These are phyloP conservation scores for Clavispora asparagi DNA, from an alignment of 805 yeast species.

Conservation along the genomic window DNA sequence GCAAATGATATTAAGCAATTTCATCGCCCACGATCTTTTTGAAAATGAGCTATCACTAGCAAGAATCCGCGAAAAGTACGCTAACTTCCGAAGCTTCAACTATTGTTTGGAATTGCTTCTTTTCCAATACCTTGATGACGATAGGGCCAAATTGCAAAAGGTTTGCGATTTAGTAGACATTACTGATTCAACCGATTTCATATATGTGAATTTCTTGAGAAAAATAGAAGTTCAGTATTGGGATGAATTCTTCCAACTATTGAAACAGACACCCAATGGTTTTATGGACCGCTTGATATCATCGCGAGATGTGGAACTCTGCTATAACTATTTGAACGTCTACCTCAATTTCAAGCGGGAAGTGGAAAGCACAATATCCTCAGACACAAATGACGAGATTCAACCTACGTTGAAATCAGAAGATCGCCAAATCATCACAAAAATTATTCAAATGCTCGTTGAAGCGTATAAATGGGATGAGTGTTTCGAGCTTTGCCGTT, in stretches of 20 bases:
- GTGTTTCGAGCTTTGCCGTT: conserved; percentile 51
- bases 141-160: conserved; percentile 1
- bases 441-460: conserved; percentile 40
- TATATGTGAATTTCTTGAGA: conserved; percentile 52
- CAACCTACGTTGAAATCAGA: conserved; percentile 9
- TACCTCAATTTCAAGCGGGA: conserved; percentile 47
- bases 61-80: conserved; percentile 31
- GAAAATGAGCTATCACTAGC: conserved; percentile 12
- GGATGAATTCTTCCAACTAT: conserved; percentile 41
- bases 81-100: conserved; percentile 37
- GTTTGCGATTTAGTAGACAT: conserved; percentile 15
- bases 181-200: conserved; percentile 18
- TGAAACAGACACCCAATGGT: conserved; percentile 40
- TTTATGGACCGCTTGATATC: conserved; percentile 39
- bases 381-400: not conserved
- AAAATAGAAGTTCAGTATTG: conserved; percentile 55
- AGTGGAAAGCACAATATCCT: not conserved
- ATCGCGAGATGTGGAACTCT: conserved; percentile 38
- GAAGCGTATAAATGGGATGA: conserved; percentile 44
- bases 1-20: conserved; percentile 40
- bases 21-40: conserved; percentile 43
- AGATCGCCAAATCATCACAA: conserved; percentile 38
- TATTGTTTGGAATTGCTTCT: conserved; percentile 48
- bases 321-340: conserved; percentile 49
- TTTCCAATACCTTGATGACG: conserved; percentile 34